A percentile compares a stretch with the other conserved stretches of the same genome.
Evolutionary conservation across 345 rosid genomes (phyloP).

Genomic region (Boechera retrofracta): DNA sequence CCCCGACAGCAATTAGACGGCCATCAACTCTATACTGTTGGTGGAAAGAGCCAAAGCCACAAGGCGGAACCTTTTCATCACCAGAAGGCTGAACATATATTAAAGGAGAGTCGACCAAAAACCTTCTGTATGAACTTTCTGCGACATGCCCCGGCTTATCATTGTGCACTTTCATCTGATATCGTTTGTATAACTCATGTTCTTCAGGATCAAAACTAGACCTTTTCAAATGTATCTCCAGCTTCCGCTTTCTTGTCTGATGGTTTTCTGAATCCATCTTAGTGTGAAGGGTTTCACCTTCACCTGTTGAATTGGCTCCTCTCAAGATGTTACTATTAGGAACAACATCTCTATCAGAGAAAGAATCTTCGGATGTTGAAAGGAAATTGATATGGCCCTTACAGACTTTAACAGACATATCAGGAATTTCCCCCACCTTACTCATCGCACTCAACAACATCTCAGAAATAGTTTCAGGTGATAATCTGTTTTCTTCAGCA

Average conservation of each 20-base stretch:
- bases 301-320: constrained; percentile 53
- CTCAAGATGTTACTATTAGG: constrained; percentile 45
- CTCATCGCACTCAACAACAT: constrained; percentile 57
- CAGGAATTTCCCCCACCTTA: constrained; percentile 48
- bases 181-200: constrained; percentile 73
- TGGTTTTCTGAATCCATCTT: constrained; percentile 49
- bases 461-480: constrained; percentile 64
- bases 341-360: constrained; percentile 43
- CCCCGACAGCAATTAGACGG: constrained; percentile 89
- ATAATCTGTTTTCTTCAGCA: constrained; percentile 45
- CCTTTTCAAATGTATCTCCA: constrained; percentile 78
- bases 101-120: constrained; percentile 89
- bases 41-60: constrained; percentile 97
- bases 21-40: constrained; percentile 91
- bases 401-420: constrained; percentile 63
- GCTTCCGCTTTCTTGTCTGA: constrained; percentile 57
- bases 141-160: constrained; percentile 63
- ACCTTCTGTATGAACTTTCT: constrained; percentile 67
- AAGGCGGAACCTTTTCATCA: constrained; percentile 69
- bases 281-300: constrained; percentile 47
- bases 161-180: constrained; percentile 87
- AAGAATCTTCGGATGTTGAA: constrained; percentile 47
- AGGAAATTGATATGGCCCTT: constrained; percentile 86
- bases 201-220: constrained; percentile 93
- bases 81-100: constrained; percentile 65